These are phyloP conservation scores for Apium graveolens DNA, from an alignment of 129 eudicot genomes.

Conservation along the genomic window DNA sequence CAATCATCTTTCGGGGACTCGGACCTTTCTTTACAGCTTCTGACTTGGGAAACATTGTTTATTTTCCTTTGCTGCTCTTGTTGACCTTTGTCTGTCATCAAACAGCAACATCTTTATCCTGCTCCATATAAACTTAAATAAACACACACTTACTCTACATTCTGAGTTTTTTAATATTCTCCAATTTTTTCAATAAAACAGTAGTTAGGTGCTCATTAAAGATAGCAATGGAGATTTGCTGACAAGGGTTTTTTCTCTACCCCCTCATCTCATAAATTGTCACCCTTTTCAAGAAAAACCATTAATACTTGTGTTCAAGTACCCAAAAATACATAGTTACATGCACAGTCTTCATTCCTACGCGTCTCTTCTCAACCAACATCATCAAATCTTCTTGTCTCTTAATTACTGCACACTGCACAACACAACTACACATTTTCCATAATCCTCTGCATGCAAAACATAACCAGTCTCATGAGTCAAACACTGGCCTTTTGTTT, in stretches of 20 bases:
- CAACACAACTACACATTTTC: not conserved
- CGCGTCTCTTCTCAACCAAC: slow-evolving; percentile 19
- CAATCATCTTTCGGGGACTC: not conserved
- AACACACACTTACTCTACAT: not conserved
- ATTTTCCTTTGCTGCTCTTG: not conserved
- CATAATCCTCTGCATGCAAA: slow-evolving; percentile 6
- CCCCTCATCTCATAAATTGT: not conserved
- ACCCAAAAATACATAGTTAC: slow-evolving; percentile 31
- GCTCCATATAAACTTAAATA: not conserved
- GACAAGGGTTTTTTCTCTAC: slow-evolving; percentile 7
- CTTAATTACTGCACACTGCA: slow-evolving; percentile 7
- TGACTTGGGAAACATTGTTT: slow-evolving; percentile 1
- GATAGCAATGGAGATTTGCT: not conserved
- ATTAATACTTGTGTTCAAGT: slow-evolving; percentile 23
- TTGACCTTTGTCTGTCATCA: slow-evolving; percentile 13
- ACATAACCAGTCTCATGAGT: slow-evolving; percentile 5
- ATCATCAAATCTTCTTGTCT: slow-evolving; percentile 9
- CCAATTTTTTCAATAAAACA: slow-evolving; percentile 16
- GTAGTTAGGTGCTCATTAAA: slow-evolving; percentile 21
- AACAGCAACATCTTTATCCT: slow-evolving; percentile 4
- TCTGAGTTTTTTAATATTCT: not conserved
- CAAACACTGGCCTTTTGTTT: not conserved
- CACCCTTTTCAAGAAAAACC: slow-evolving; percentile 20
- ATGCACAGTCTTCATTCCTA: slow-evolving; percentile 16
- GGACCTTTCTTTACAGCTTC: no score